Conservation (phyloP, 345 rosid genomes). For the Eucalyptus decipiens region DNA sequence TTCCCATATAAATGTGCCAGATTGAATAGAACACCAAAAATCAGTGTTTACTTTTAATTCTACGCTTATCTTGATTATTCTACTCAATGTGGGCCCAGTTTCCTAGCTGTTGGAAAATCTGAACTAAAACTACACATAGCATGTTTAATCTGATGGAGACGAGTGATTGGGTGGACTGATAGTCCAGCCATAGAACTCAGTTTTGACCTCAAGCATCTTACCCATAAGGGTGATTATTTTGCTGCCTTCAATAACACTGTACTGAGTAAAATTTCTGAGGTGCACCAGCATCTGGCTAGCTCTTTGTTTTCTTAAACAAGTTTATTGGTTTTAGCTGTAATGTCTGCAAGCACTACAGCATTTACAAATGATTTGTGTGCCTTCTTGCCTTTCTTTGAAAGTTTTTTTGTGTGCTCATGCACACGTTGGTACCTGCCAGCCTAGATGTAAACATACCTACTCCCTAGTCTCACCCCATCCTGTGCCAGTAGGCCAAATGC, state of each 20-base stretch:
- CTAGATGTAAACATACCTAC: neutral
- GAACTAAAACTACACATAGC: constrained; percentile 84
- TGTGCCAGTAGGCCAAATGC: neutral
- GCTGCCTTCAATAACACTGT: constrained; percentile 93
- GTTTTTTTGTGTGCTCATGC: neutral
- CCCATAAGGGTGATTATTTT: constrained; percentile 86
- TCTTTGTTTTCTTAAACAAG: constrained; percentile 88
- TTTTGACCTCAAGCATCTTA: constrained; percentile 85
- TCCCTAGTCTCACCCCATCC: neutral
- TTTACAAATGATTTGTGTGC: constrained; percentile 88
- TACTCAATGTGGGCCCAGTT: constrained; percentile 63
- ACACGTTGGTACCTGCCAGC: neutral
- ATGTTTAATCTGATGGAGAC: constrained; percentile 95
- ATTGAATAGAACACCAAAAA: neutral
- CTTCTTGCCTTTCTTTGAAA: neutral
- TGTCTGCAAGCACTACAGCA: constrained; percentile 97
- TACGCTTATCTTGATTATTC: neutral
- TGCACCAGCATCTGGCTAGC: constrained; percentile 67
- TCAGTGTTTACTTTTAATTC: neutral
- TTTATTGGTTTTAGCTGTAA: constrained; percentile 83
- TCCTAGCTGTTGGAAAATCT: constrained; percentile 88
- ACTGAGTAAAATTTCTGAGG: constrained; percentile 76
- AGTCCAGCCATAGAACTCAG: constrained; percentile 94
- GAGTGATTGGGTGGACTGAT: constrained; percentile 52
- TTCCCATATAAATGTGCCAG: neutral